phyloP scores from a whole-genome alignment of 495 filamentous ascomycete genomes.

The Xylaria nigripes region DNA sequence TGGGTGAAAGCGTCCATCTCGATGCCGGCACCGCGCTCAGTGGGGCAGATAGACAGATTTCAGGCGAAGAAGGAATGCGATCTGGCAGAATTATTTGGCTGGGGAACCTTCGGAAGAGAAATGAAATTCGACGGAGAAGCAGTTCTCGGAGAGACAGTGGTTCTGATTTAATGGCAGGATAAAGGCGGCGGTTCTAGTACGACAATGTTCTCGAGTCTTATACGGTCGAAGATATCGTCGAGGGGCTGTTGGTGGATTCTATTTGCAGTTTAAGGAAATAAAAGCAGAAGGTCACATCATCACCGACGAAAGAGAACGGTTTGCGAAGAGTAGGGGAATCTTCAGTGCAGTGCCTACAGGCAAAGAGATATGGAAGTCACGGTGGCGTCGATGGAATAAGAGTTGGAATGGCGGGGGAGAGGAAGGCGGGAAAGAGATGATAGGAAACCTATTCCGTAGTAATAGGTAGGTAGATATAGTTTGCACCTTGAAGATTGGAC shows the following conservation, averaged over 20 bases:
- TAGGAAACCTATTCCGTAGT: neutral
- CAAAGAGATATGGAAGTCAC: neutral
- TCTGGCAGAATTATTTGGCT: conserved; percentile 1
- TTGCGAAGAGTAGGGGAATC: neutral
- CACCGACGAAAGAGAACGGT: neutral
- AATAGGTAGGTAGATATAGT: neutral
- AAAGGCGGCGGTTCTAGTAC: neutral
- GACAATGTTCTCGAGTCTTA: neutral
- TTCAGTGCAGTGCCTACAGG: neutral
- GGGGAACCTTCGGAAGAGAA: neutral
- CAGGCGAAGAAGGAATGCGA: conserved; percentile 4
- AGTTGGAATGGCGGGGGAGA: neutral
- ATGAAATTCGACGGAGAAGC: neutral
- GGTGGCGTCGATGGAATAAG: neutral
- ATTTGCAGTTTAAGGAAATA: conserved; percentile 1
- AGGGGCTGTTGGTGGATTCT: neutral
- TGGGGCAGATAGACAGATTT: conserved; percentile 15
- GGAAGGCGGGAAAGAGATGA: neutral
- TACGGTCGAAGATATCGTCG: neutral
- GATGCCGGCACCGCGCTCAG: conserved; percentile 41
- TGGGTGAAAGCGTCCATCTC: conserved; percentile 74
- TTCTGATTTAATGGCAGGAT: neutral
- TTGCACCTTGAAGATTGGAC: neutral
- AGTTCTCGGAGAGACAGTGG: neutral
- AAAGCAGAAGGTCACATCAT: conserved; percentile 5